phyloP scores from a whole-genome alignment of 306 rosid species.

The Quercus berberidifolia region DNA sequence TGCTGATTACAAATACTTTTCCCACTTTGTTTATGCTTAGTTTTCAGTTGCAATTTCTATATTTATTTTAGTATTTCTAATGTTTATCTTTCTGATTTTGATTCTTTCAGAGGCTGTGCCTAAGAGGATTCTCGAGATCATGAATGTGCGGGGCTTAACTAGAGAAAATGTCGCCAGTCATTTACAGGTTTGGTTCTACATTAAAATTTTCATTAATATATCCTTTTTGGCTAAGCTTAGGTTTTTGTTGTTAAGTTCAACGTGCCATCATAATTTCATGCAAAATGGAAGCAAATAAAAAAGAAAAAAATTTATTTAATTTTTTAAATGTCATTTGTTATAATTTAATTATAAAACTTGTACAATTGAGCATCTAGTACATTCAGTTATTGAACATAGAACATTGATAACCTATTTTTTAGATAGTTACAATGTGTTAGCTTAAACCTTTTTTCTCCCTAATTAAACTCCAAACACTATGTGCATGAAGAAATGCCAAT shows the following conservation, averaged over 20 bases:
- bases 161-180: constrained; percentile 70
- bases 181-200: constrained; percentile 46
- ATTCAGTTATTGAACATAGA: no score
- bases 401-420: no score
- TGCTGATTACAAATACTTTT: neutral
- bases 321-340: no score
- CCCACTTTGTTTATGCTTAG: neutral
- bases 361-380: no score
- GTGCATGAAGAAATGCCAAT: no score
- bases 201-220: neutral
- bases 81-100: neutral
- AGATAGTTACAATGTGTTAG: no score
- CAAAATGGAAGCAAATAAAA: no score
- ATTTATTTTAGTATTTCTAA: neutral
- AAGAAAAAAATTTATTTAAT: no score
- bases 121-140: constrained; percentile 49
- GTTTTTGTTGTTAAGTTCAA: neutral
- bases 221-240: neutral
- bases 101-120: constrained; percentile 54
- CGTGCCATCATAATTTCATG: no score
- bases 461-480: no score
- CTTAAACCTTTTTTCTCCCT: no score
- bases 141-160: constrained; percentile 61
- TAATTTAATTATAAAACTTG: no score
- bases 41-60: neutral